Evolutionary conservation across 768 basidiomycete species (phyloP).

Genomic region (Lyophyllum decastes): DNA sequence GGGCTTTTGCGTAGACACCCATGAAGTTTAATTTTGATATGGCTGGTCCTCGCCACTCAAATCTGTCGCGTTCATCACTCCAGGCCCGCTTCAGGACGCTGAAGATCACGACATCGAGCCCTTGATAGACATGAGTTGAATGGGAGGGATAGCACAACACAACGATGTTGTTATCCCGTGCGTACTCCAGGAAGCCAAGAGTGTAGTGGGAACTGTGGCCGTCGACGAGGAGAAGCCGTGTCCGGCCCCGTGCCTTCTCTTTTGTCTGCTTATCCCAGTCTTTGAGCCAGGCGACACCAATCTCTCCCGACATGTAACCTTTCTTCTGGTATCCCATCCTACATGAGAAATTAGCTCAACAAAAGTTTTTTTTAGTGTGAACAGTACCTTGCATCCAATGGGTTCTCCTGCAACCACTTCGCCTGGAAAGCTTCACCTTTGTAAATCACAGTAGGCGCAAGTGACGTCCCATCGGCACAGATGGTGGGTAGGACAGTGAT

Average conservation of each 20-base stretch:
- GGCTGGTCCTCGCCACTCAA: constrained; percentile 6
- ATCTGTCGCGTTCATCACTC: constrained; percentile 7
- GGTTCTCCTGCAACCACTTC: constrained; percentile 37
- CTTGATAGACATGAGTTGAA: constrained; percentile 42
- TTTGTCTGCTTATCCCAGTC: constrained; percentile 34
- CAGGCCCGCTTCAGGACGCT: constrained; percentile 33
- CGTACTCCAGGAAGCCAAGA: constrained; percentile 34
- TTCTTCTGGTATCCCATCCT: constrained; percentile 21
- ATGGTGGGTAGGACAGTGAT: constrained; percentile 39
- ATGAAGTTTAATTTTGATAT: constrained; percentile 14
- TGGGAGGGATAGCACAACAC: constrained; percentile 41
- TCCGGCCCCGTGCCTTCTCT: constrained; percentile 31
- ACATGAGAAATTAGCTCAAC: too few relatives aligned
- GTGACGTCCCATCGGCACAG: constrained; percentile 36
- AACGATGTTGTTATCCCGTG: constrained; percentile 33
- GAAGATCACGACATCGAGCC: constrained; percentile 47
- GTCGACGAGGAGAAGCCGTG: constrained; percentile 38
- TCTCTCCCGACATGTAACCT: constrained; percentile 30
- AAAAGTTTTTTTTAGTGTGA: too few relatives aligned
- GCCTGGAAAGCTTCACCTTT: constrained; percentile 33
- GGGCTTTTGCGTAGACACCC: constrained; percentile 16
- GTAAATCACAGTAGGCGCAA: constrained; percentile 34
- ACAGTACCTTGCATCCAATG: constrained; percentile 31
- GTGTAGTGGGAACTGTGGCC: constrained; percentile 42
- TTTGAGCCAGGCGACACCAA: constrained; percentile 24